Evolutionary conservation across 495 filamentous ascomycete genomes (phyloP).

Genomic region (Xylaria intraflava): DNA sequence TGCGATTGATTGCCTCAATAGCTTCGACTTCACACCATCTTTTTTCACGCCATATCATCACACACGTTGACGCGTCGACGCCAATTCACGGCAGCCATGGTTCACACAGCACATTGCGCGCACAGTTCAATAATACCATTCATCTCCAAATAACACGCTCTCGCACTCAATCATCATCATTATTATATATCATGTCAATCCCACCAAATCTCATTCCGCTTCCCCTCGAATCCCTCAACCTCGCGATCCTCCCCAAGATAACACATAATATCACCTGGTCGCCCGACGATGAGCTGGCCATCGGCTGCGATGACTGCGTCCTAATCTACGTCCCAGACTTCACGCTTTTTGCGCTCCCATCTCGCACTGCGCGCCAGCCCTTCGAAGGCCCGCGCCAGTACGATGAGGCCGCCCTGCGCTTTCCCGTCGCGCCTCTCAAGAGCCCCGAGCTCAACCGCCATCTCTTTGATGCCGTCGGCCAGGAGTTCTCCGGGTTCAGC

Average conservation of each 20-base stretch:
- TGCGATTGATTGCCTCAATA: neutral
- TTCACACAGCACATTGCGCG: neutral
- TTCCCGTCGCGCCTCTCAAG: constrained; percentile 22
- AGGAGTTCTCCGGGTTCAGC: constrained; percentile 18
- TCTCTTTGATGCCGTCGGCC: constrained; percentile 13
- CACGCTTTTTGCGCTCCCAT: constrained; percentile 6
- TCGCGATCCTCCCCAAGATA: constrained; percentile 34
- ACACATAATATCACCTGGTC: constrained; percentile 44
- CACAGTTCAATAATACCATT: neutral
- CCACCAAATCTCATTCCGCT: no score
- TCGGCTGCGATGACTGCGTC: constrained; percentile 43
- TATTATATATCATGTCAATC: neutral
- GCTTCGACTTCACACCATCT: neutral
- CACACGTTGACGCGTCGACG: no score
- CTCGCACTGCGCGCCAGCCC: neutral
- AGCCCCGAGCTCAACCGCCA: constrained; percentile 20
- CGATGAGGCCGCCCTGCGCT: constrained; percentile 21
- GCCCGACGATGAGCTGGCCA: constrained; percentile 42
- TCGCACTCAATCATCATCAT: neutral
- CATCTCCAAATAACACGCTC: neutral
- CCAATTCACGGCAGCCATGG: neutral
- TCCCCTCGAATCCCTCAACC: constrained; percentile 38
- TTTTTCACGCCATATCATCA: neutral
- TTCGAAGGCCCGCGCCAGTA: constrained; percentile 16
- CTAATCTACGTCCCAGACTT: constrained; percentile 42